Conservation (phyloP, 805 yeast genomes). For the Starmera quercuum region DNA sequence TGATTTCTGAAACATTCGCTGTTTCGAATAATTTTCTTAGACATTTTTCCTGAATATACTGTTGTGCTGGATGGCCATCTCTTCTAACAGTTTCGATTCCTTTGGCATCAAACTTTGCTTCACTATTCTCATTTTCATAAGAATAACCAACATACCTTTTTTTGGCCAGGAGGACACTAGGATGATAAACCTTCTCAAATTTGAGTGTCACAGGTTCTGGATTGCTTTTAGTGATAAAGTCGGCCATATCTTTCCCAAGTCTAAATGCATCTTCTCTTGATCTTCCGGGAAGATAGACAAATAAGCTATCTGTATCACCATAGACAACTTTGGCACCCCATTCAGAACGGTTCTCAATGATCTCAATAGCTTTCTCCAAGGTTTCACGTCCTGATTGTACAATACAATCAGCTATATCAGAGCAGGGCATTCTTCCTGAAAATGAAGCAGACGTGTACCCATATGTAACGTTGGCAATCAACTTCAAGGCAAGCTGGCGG, state of each 20-base stretch:
- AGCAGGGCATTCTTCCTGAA: conserved; percentile 95
- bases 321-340: conserved; percentile 94
- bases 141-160: conserved; percentile 88
- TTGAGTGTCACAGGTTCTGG: conserved; percentile 81
- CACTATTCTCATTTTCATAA: conserved; percentile 44
- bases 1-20: conserved; percentile 61
- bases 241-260: conserved; percentile 67
- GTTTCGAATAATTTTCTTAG: conserved; percentile 67
- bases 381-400: conserved; percentile 89
- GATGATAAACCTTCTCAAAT: conserved; percentile 90
- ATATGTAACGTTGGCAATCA: conserved; percentile 92
- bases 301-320: conserved; percentile 94
- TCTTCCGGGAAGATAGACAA: conserved; percentile 84
- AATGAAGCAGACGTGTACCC: conserved; percentile 94
- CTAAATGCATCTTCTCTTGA: conserved; percentile 68
- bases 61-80: conserved; percentile 93
- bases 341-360: conserved; percentile 48
- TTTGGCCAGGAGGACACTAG: conserved; percentile 74
- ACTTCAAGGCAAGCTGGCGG: conserved; percentile 78
- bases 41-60: conserved; percentile 66
- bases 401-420: conserved; percentile 91
- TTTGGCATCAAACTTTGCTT: conserved; percentile 83
- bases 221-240: conserved; percentile 49
- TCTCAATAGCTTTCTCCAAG: conserved; percentile 56
- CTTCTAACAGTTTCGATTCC: conserved; percentile 93